Conservation (phyloP, 805 yeast species). For the Yarrowia porcina region DNA sequence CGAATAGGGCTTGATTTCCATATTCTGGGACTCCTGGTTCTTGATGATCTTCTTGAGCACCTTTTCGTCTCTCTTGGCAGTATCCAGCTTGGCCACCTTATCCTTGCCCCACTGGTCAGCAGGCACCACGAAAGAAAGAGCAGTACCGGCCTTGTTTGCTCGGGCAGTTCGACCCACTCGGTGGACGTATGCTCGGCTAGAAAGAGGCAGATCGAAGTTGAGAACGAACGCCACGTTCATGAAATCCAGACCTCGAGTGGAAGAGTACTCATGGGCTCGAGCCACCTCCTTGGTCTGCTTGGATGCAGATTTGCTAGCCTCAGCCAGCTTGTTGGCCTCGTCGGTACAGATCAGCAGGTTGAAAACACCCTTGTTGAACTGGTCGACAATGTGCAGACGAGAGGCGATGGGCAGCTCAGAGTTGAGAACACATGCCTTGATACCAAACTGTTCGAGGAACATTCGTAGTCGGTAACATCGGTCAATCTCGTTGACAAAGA, state of each 20-base stretch:
- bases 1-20: conserved; percentile 69
- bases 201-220: conserved; percentile 89
- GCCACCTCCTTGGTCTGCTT: conserved; percentile 35
- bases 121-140: conserved; percentile 87
- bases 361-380: conserved; percentile 86
- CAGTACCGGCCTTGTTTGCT: conserved; percentile 93
- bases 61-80: conserved; percentile 83
- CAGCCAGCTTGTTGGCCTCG: conserved; percentile 62
- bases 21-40: conserved; percentile 52
- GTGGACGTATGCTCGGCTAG: conserved; percentile 86
- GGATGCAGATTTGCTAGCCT: conserved; percentile 27
- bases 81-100: conserved; percentile 65
- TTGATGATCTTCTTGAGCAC: conserved; percentile 70
- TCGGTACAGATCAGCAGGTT: conserved; percentile 91
- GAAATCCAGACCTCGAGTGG: conserved; percentile 95
- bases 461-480: conserved; percentile 90
- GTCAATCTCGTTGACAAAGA: conserved; percentile 91
- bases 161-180: conserved; percentile 97
- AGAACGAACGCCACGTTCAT: conserved; percentile 93
- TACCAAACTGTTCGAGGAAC: conserved; percentile 92
- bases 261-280: conserved; percentile 81
- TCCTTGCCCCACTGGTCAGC: conserved; percentile 83
- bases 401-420: conserved; percentile 92
- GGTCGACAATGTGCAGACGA: conserved; percentile 90
- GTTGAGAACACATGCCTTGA: conserved; percentile 81